Base-by-base conservation (phyloP, 805 yeast genomes). In the Komagataella phaffii region DNA sequence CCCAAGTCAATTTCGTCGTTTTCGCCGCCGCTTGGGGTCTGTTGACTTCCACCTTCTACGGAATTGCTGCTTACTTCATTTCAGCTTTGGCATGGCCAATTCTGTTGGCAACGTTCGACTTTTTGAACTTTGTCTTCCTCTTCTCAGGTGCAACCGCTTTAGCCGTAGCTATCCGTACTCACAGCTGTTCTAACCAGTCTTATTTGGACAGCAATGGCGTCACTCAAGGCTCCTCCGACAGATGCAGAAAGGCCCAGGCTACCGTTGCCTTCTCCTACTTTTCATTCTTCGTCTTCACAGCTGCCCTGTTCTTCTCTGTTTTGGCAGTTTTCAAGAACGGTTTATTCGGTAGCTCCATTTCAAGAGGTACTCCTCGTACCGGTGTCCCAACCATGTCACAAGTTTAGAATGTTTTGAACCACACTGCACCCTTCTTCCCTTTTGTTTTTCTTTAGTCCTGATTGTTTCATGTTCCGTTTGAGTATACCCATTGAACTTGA, bases 201-300 rank as follows among this genome's bases (percentile, higher is more conserved):
- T 89, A 87, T 76, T 54, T 89, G 58, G 73, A 80, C 59, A 49
- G 60, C 57, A 91, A 91, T 78, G 68, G 68, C 55, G 77, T 87
- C 60, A 69, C 86, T 55, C 88, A 87, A 73, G 95, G 95, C 58
- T 75, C 83, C 46, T 62, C 72, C 19, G 86, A 80, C 63, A 82
- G 98, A 76, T 93, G 99, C 75, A 87, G 97, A 77, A 83, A 88
- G 74, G 89, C 95, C 52, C 98, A 93, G 77, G 88, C 88, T 56
- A 67, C 84, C 17, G 76, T 74, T 60, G 89, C 90, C 50, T 86
- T 87, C 81, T 76, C 85, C 64, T 93, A 80, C 84, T 83, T 93
- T 69, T 77, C 93, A 53, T 81, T 85, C 76, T 79, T 81, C 64
- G 69, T 83, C 66, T 85, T 88, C 67, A 68, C 88, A 57, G 85